These are phyloP conservation scores for Dianthus caryophyllus DNA, from an alignment of 148 eudicot genomes.

Conservation along the genomic window DNA sequence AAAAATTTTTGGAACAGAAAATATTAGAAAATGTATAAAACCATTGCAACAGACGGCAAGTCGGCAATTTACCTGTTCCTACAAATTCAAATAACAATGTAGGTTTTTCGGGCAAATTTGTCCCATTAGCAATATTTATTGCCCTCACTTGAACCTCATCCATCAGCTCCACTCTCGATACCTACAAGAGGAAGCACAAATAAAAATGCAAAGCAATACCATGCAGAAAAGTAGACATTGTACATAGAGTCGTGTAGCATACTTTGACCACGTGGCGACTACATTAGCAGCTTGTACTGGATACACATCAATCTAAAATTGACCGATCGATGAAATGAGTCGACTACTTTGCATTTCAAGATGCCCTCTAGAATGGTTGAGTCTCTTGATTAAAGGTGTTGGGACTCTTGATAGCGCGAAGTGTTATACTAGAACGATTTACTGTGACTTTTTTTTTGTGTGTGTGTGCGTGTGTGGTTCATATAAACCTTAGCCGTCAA, in stretches of 20 bases:
- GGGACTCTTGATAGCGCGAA: neutral
- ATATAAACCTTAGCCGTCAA: neutral
- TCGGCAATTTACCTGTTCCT: slow-evolving; percentile 72
- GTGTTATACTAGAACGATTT: neutral
- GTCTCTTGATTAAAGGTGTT: too few species aligned
- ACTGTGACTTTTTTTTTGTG: neutral
- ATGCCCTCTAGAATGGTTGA: neutral
- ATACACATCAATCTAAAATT: slow-evolving; percentile 1
- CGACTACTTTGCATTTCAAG: neutral
- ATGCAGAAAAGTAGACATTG: neutral
- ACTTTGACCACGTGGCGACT: neutral
- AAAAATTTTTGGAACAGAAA: neutral
- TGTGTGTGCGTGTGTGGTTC: neutral
- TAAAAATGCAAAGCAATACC: slow-evolving; percentile 1
- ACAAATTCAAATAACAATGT: slow-evolving; percentile 88
- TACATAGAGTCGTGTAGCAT: neutral
- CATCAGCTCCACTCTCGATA: slow-evolving; percentile 83
- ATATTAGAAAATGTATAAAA: neutral
- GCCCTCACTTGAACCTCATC: slow-evolving; percentile 98
- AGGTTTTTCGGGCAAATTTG: slow-evolving; percentile 73
- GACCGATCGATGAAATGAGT: neutral
- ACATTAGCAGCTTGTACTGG: neutral
- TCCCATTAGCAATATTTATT: slow-evolving; percentile 80
- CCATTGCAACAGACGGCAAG: neutral
- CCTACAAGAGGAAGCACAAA: slow-evolving; percentile 34